Evolutionary conservation across 108 stramenopile genomes (phyloP), one percentile per base, ranked within the genome.

Genomic region (Cyclotella sp.): DNA sequence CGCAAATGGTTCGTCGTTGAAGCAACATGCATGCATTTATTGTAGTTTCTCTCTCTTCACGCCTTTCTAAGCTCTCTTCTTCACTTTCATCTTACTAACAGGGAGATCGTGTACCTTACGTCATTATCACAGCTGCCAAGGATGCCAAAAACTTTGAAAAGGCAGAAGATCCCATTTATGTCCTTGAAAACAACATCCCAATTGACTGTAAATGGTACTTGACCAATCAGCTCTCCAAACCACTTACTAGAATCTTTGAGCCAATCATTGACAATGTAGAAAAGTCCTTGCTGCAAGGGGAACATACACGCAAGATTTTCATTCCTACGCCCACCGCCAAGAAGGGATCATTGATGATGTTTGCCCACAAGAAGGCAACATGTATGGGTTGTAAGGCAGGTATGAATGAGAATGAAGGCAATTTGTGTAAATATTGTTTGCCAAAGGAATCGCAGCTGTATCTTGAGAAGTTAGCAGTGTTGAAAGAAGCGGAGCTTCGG

Each of bases 71-170:
- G 19, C 55, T 61, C 34, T 39, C 3, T 39, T 61, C 30, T 39
- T 16, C 1, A 16, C 13, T 30, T 57, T 41, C 9, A 26, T 64
- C 21, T 0, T 46, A 24, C 21, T 21, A 46, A 63, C 43, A 63
- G 63, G 99, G 99, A 53, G 99, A 99, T 85, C 99, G 99, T 68
- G 98, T 99, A n/a, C 97, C 99, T 9, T 99, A 99, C 84, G 98
- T 99, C 24, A 99, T 99, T 64, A 96, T 99, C 66, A 95, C 98
- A 52, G 98, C 90, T 53, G 91, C 90, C 19, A 99, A 97, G 84
- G 95, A 94, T 41, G 92, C 96, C 18, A 91, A 95, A 27, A 97
- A 91, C 26, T 99, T 94, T 64, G 96, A 97, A 79, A 96, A 97
- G 81, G 93, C 90, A 11, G 99, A 99, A 70, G 99, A 99, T 83